A percentile compares a stretch with the other conserved stretches of the same genome.
Evolutionary conservation across 345 rosid species (phyloP).

Genomic region (Raphanus raphanistrum): DNA sequence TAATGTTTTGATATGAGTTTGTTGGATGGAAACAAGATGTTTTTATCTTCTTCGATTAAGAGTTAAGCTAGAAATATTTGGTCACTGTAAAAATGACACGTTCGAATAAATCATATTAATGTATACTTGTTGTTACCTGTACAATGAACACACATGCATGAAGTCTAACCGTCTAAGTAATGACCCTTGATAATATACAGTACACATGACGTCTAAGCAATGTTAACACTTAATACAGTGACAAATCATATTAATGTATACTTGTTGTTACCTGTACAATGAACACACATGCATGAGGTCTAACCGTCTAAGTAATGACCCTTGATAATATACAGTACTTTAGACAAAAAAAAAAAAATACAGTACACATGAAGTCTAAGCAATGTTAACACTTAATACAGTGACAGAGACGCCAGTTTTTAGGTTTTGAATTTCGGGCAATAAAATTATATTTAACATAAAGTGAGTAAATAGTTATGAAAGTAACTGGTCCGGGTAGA

Average conservation of each 20-base stretch:
- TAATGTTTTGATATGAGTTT: background rate
- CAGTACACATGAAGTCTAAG: background rate
- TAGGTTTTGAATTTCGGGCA: conserved; percentile 12
- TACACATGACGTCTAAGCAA: background rate
- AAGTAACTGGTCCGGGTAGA: conserved; percentile 37
- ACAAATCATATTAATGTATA: background rate
- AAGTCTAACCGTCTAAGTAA: background rate
- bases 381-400: conserved; percentile 7
- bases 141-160: background rate
- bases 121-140: background rate
- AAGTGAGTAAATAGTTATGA: background rate
- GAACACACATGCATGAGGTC: background rate
- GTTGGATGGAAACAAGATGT: background rate
- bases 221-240: background rate
- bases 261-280: background rate
- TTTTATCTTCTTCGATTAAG: background rate
- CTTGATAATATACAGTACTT: background rate
- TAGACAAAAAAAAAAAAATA: too few relatives aligned
- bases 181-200: background rate
- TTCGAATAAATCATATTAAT: background rate
- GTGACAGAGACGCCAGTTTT: conserved; percentile 8
- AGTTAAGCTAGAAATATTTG: background rate
- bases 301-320: background rate
- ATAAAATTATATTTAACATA: background rate
- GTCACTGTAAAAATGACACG: background rate